Evolutionary conservation across 2,329 filamentous ascomycete genomes (phyloP), one percentile per base, ranked within the genome.

Genomic region (Metarhizium brunneum): DNA sequence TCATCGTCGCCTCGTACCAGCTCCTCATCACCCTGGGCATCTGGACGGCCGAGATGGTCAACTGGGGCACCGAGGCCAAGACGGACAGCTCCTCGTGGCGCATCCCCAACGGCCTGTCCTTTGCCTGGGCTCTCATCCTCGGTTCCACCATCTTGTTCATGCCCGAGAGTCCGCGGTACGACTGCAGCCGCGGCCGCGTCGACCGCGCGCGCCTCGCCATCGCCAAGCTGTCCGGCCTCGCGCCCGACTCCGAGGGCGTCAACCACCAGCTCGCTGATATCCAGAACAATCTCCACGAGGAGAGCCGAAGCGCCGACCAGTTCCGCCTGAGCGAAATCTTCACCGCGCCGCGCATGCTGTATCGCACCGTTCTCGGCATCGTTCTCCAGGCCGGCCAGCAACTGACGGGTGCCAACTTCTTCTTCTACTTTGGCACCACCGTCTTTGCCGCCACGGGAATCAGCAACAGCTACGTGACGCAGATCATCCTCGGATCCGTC

Each of bases 11-110:
- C 1, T 80, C 77, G 53, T 88, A 87, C 68, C 85, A 88, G 72
- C 76, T 88, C 3, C 81, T 86, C 66, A 84, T 88, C 65, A 88
- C 85, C 0, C 72, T 87, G 32, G 85, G 85, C 50, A 87, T 88
- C 66, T 83, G 77, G 74, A 72, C 71, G 29, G 74, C 76, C 42
- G 78, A 81, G 62, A 76, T 80, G 68, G 73, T 81, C 67, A 85
- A 87, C 66, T 86, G 73, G 64, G 83, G 83, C 6, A 87, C 84
- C 6, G 72, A 81, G 50, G 29, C 60, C 2, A 72, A 72, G 52
- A 18, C 52, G 1, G 73, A 69, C 60, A 76, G 77, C 25, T 73
- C 76, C 2, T 76, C 82, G 13, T 88, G 85, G 84, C 76, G 84
- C 59, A 79, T 87, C 6, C 80, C 85, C 52, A 79, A 80, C 62